phyloP scores from a whole-genome alignment of 306 rosid species.

The Corylus avellana region DNA sequence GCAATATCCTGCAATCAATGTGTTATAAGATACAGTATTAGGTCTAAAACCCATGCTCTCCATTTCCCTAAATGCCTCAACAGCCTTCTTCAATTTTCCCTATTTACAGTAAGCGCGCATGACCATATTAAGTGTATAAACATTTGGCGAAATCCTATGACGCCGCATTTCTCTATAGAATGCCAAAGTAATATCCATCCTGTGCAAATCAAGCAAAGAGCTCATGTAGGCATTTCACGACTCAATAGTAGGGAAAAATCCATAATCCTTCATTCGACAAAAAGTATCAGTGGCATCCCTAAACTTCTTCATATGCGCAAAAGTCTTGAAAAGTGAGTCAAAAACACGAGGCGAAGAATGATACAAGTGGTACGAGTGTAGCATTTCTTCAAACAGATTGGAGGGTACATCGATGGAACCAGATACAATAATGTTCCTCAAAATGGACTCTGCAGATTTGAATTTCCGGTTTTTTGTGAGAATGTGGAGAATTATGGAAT shows the following conservation, averaged over 20 bases:
- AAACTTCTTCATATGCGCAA: conserved; percentile 63
- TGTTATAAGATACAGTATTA: no score
- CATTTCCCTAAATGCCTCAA: no score
- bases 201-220: conserved; percentile 54
- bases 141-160: no score
- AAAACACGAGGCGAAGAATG: conserved; percentile 70
- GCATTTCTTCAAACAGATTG: conserved; percentile 54
- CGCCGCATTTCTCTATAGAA: no score
- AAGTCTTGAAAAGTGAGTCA: conserved; percentile 74
- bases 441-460: conserved; percentile 50
- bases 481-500: conserved; percentile 62
- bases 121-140: no score
- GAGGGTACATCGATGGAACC: conserved; percentile 41
- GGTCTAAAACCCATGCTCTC: no score
- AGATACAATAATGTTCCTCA: conserved; percentile 42
- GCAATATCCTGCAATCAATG: no score
- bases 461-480: conserved; percentile 66
- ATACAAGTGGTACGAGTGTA: conserved; percentile 57
- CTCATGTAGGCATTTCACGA: conserved; percentile 78
- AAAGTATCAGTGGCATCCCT: conserved; percentile 62
- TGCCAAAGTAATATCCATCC: conserved; percentile 55
- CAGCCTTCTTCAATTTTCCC: no score
- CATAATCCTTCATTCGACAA: conserved; percentile 66
- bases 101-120: no score
- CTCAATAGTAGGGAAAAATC: conserved; percentile 63